These are phyloP conservation scores for Arxiozyma slooffiae DNA, from an alignment of 1,139 yeast species.

Conservation along the genomic window DNA sequence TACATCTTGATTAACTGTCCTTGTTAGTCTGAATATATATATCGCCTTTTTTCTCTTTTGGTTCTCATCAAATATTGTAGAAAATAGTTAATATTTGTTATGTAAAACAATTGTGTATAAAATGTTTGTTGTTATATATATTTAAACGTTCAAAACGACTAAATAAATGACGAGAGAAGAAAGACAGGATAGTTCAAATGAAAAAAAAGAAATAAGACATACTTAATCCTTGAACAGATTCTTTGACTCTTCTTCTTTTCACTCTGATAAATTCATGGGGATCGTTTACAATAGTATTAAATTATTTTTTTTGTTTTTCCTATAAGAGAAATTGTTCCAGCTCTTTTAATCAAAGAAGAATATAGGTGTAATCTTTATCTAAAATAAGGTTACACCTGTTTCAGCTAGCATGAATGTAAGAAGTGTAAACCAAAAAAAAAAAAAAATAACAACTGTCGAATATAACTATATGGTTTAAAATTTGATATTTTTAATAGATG, in stretches of 20 bases:
- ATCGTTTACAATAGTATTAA: conserved; percentile 4
- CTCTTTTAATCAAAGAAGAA: background rate
- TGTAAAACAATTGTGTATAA: background rate
- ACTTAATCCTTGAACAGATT: conserved; percentile 73
- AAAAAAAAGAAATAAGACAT: conserved; percentile 14
- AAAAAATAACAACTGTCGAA: background rate
- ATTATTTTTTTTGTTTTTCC: background rate
- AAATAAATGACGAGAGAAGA: background rate
- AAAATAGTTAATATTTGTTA: background rate
- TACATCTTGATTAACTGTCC: conserved; percentile 23
- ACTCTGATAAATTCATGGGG: conserved; percentile 59
- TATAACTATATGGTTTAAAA: no score
- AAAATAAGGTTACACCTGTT: no score
- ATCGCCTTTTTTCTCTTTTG: conserved; percentile 32
- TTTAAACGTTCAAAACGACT: background rate
- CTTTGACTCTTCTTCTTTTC: conserved; percentile 77
- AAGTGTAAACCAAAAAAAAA: no score
- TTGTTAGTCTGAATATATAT: conserved; percentile 30
- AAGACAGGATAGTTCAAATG: background rate
- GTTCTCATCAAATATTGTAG: conserved; percentile 32
- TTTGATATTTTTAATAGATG: no score
- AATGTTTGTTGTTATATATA: background rate
- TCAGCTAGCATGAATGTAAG: no score
- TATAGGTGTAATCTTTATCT: no score
- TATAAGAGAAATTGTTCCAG: background rate